These are phyloP conservation scores for Silene coronaria DNA, from an alignment of 179 eudicot genomes.

Conservation along the genomic window DNA sequence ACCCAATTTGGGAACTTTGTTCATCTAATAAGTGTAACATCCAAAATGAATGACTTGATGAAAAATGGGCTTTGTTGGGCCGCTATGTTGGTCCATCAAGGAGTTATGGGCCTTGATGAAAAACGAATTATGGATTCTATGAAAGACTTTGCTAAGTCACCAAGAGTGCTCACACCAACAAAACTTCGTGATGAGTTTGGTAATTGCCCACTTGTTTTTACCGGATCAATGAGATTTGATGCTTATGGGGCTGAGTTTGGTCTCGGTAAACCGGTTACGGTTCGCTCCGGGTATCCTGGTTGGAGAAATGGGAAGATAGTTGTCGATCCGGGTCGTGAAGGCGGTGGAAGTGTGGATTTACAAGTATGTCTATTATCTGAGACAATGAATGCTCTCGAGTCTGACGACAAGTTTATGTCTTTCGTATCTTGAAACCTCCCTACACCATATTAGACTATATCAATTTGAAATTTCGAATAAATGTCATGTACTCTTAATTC, in stretches of 20 bases:
- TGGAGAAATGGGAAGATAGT: constrained; percentile 14
- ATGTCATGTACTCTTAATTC: too few species aligned
- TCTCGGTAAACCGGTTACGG: constrained; percentile 10
- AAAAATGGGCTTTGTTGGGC: constrained; percentile 7
- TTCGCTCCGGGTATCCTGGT: not conserved
- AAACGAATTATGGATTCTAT: not conserved
- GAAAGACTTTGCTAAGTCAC: not conserved
- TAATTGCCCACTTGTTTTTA: not conserved
- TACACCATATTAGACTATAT: too few species aligned
- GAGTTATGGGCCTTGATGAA: not conserved
- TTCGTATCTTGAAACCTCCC: not conserved
- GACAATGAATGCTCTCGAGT: constrained; percentile 8
- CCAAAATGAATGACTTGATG: constrained; percentile 10
- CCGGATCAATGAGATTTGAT: constrained; percentile 10
- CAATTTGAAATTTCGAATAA: too few species aligned
- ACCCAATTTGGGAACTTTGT: constrained; percentile 12
- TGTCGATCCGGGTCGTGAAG: constrained; percentile 7
- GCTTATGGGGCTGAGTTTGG: constrained; percentile 12
- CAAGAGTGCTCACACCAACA: not conserved
- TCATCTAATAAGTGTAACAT: not conserved
- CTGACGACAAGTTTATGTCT: constrained; percentile 1
- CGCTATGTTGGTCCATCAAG: constrained; percentile 2
- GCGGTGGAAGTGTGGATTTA: constrained; percentile 16
- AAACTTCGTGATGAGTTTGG: not conserved
- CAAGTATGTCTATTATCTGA: constrained; percentile 11